Conservation (phyloP, 2,329 filamentous ascomycete species). For the Aspergillus pseudotamarii region DNA sequence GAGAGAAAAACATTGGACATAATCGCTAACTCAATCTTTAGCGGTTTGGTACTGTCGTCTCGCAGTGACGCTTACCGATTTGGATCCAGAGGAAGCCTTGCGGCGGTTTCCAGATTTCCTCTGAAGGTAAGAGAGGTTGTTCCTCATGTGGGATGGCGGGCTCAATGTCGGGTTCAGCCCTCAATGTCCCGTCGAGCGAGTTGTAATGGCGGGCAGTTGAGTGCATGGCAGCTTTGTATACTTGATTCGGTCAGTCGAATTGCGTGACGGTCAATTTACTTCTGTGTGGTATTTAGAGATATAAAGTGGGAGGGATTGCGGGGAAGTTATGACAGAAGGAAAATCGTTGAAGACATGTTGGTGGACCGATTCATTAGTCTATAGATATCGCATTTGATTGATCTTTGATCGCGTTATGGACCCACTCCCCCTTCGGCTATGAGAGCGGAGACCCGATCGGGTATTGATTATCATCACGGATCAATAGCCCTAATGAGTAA, state of each 20-base stretch:
- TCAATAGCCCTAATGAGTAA: background rate
- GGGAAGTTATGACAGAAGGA: background rate
- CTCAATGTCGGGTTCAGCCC: background rate
- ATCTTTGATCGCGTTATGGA: constrained; percentile 1
- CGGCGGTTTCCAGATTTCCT: constrained; percentile 51
- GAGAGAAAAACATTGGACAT: constrained; percentile 68
- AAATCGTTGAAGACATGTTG: background rate
- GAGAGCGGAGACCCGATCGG: background rate
- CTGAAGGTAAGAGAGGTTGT: constrained; percentile 27
- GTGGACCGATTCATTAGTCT: background rate
- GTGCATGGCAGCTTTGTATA: background rate
- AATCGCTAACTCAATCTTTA: constrained; percentile 48
- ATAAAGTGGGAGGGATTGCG: background rate
- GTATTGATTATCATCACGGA: background rate
- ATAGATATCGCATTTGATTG: background rate
- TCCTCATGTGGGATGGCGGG: constrained; percentile 17
- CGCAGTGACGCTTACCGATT: constrained; percentile 42
- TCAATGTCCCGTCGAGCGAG: background rate
- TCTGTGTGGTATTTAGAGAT: too few relatives aligned
- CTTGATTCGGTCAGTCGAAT: background rate
- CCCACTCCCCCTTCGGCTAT: background rate
- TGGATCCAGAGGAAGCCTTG: constrained; percentile 61
- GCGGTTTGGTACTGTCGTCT: background rate
- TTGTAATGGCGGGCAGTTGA: background rate
- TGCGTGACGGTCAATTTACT: background rate